A percentile compares a stretch with the other conserved stretches of the same genome.
phyloP scores from a whole-genome alignment of 108 stramenopile species.

The Phaeodactylum tricornutum region DNA sequence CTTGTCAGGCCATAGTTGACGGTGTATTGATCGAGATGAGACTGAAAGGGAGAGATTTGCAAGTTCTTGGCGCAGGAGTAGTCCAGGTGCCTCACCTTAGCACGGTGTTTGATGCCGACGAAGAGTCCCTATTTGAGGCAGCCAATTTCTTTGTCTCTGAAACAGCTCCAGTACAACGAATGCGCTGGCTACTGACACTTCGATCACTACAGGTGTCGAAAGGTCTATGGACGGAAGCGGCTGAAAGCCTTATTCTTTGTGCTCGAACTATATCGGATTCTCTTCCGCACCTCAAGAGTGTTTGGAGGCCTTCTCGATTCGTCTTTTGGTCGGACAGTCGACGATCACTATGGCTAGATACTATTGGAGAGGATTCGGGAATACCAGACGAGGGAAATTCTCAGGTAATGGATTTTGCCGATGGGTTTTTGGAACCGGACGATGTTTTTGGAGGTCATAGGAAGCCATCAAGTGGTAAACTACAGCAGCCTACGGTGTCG shows the following conservation, averaged over 20 bases:
- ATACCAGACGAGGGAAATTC: conserved; percentile 42
- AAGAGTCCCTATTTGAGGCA: conserved; percentile 80
- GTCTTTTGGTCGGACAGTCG: conserved; percentile 55
- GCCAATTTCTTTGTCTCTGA: conserved; percentile 71
- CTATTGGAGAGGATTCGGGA: conserved; percentile 40
- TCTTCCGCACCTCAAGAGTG: conserved; percentile 40
- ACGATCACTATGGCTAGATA: conserved; percentile 58
- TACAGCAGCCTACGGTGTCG: conserved; percentile 36
- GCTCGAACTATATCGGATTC: conserved; percentile 58
- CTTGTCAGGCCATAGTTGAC: conserved; percentile 77
- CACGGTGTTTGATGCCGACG: conserved; percentile 79
- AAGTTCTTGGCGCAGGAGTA: too few relatives aligned
- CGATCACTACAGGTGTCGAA: conserved; percentile 62
- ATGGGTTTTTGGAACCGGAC: conserved; percentile 54
- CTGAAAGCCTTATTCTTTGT: conserved; percentile 65
- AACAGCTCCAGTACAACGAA: conserved; percentile 50
- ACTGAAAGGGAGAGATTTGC: conserved; percentile 28
- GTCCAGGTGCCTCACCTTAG: too few relatives aligned
- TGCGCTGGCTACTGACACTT: conserved; percentile 69
- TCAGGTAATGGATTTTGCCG: conserved; percentile 62
- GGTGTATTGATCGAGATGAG: conserved; percentile 77
- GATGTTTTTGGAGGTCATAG: conserved; percentile 6
- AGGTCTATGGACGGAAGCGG: conserved; percentile 76
- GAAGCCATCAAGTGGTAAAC: conserved; percentile 7
- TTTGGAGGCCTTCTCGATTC: conserved; percentile 72